phyloP scores from a whole-genome alignment of 805 yeast genomes.

The Candida railenensis region DNA sequence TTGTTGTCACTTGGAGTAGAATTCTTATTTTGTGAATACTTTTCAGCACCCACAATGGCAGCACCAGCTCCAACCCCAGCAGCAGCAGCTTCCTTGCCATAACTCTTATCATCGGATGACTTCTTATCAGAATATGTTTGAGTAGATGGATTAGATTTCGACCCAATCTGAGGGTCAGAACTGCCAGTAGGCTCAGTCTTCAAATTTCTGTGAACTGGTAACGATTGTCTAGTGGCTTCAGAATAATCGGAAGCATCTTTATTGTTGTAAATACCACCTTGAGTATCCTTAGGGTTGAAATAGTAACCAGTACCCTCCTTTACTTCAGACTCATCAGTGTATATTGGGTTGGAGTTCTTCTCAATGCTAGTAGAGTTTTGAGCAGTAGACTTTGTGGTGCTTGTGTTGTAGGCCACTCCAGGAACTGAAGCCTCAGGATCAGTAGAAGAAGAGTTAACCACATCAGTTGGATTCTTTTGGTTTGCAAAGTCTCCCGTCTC shows the following conservation, averaged over 20 bases:
- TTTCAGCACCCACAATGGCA: background rate
- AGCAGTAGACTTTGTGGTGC: constrained; percentile 1
- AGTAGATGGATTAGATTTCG: background rate
- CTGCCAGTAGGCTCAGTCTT: constrained; percentile 19
- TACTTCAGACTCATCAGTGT: constrained; percentile 28
- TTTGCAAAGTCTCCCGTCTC: constrained; percentile 35
- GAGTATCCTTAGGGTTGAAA: constrained; percentile 36
- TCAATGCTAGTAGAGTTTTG: background rate
- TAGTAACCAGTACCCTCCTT: constrained; percentile 29
- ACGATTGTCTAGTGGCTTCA: constrained; percentile 25
- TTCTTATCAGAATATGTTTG: background rate
- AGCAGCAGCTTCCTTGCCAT: background rate
- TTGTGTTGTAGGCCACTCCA: constrained; percentile 2
- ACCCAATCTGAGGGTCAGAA: background rate
- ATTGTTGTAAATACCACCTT: constrained; percentile 27
- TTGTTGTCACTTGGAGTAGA: background rate
- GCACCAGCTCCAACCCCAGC: background rate
- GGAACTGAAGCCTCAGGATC: constrained; percentile 4
- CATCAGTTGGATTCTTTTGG: constrained; percentile 25
- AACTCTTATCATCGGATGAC: background rate
- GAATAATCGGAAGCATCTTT: constrained; percentile 9
- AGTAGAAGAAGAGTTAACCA: constrained; percentile 9
- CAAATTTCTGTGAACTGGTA: constrained; percentile 15
- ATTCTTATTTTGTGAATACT: background rate
- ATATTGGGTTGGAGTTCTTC: constrained; percentile 23